Evolutionary conservation across 1,284 basidiomycete genomes (phyloP), one percentile per base, ranked within the genome.

Genomic region (Volvariella volvacea): DNA sequence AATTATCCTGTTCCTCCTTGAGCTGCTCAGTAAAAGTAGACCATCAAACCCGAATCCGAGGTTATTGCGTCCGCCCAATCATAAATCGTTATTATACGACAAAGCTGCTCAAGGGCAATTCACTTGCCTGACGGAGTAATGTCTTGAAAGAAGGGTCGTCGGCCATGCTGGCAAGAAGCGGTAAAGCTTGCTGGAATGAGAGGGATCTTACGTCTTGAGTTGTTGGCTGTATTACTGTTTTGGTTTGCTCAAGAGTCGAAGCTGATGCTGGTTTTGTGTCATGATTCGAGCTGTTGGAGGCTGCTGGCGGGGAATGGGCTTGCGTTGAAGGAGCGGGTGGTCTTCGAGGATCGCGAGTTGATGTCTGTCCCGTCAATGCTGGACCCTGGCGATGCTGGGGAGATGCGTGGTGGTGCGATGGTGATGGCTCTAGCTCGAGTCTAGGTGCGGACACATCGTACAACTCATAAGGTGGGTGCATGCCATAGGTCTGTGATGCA

Each of bases 161-260:
- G 30, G 73, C 66, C 4, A 87, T 67, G 45, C 65, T 65, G 4
- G 76, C 76, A 14, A 64, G 40, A 60, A 58, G 39, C 68, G 80
- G 76, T 16, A 88, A 64, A 1, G 84, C 70, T 51, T 86, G 78
- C 53, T 80, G 80, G 56, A 83, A 86, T 20, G 78, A 71, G 46
- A 71, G 62, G 22, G 61, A 60, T 45, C 68, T 72, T 47, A 73
- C 49, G 54, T 83, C 73, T 33, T 45, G 47, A 16, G 38, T 39
- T n/a, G n/a, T n/a, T 10, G 28, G 34, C 17, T 58, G 43, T 28
- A 37, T 41, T 14, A 48, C 22, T n/a, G n/a, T n/a, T n/a, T n/a
- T n/a, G n/a, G 4, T 48, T 37, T 8, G n/a, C n/a, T n/a, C n/a
- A n/a, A n/a, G n/a, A n/a, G n/a, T n/a, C n/a, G n/a, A 16, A 17